A percentile compares a stretch with the other conserved stretches of the same genome.
Evolutionary conservation across 768 basidiomycete genomes (phyloP).

Genomic region (Pisolithus marmoratus): DNA sequence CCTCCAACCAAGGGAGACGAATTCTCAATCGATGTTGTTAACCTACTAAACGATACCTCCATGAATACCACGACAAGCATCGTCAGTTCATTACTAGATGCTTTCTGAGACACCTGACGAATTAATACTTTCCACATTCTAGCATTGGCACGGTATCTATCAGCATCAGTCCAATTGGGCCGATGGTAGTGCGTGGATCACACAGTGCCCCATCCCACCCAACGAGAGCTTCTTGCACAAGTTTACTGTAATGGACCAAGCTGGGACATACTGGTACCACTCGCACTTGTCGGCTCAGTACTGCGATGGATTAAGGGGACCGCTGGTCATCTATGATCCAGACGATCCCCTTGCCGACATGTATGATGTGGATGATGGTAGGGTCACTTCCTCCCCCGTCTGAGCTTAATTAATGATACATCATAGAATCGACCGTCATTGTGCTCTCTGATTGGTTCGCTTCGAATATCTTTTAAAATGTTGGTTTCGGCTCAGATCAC

Average conservation of each 20-base stretch:
- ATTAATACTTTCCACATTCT: not conserved
- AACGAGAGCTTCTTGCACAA: constrained; percentile 36
- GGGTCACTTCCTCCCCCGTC: not conserved
- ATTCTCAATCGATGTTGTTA: constrained; percentile 40
- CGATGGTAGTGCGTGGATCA: constrained; percentile 38
- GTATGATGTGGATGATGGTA: constrained; percentile 44
- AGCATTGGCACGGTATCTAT: constrained; percentile 33
- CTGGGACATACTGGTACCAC: constrained; percentile 48
- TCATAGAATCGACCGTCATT: constrained; percentile 36
- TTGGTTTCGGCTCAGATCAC: not conserved
- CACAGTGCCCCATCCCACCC: constrained; percentile 40
- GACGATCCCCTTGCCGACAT: constrained; percentile 35
- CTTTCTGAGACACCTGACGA: not conserved
- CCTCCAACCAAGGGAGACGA: constrained; percentile 26
- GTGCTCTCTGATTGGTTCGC: constrained; percentile 43
- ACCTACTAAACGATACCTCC: constrained; percentile 37
- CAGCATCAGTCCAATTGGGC: constrained; percentile 30
- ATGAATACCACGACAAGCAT: constrained; percentile 49
- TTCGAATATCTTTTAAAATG: not conserved
- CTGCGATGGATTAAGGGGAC: constrained; percentile 39
- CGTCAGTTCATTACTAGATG: constrained; percentile 30
- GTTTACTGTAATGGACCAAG: constrained; percentile 33
- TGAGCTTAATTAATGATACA: not conserved
- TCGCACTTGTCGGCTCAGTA: constrained; percentile 35
- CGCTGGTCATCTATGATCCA: constrained; percentile 42